Conservation (phyloP, 2,329 filamentous ascomycete species). For the Neonectria sp. region DNA sequence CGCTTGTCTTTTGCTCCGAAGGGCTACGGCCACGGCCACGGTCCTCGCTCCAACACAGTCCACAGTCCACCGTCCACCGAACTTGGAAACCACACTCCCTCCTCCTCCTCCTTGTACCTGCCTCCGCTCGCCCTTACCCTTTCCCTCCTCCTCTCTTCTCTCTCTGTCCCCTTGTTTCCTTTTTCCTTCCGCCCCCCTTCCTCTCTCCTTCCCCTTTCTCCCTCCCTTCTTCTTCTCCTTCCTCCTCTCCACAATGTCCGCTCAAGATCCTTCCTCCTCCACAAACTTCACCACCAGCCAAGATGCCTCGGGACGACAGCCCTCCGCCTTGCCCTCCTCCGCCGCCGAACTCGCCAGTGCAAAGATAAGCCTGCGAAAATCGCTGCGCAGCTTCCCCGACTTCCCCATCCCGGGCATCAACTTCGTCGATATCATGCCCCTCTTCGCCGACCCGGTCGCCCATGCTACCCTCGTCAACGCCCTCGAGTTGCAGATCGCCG, state of each 20-base stretch:
- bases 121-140: slow-evolving; percentile 44
- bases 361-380: slow-evolving; percentile 79
- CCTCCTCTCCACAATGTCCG: slow-evolving; percentile 54
- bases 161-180: slow-evolving; percentile 36
- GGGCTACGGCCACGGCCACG: slow-evolving; percentile 28
- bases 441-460: slow-evolving; percentile 84
- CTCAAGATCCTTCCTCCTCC: slow-evolving; percentile 45
- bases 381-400: slow-evolving; percentile 89
- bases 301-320: slow-evolving; percentile 75
- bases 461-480: slow-evolving; percentile 86
- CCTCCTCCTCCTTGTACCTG: slow-evolving; percentile 44
- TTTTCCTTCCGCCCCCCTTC: slow-evolving; percentile 46
- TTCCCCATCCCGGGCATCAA: slow-evolving; percentile 94
- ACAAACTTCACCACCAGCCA: slow-evolving; percentile 54
- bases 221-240: slow-evolving; percentile 46
- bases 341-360: slow-evolving; percentile 76
- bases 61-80: slow-evolving; percentile 34
- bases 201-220: slow-evolving; percentile 46
- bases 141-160: slow-evolving; percentile 45
- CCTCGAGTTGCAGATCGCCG: slow-evolving; percentile 85
- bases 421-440: slow-evolving; percentile 98
- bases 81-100: slow-evolving; percentile 43
- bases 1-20: slow-evolving; percentile 31
- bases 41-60: slow-evolving; percentile 31
- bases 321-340: slow-evolving; percentile 73